Conservation (phyloP, 352 stramenopile genomes). For the Globisporangium solare region DNA sequence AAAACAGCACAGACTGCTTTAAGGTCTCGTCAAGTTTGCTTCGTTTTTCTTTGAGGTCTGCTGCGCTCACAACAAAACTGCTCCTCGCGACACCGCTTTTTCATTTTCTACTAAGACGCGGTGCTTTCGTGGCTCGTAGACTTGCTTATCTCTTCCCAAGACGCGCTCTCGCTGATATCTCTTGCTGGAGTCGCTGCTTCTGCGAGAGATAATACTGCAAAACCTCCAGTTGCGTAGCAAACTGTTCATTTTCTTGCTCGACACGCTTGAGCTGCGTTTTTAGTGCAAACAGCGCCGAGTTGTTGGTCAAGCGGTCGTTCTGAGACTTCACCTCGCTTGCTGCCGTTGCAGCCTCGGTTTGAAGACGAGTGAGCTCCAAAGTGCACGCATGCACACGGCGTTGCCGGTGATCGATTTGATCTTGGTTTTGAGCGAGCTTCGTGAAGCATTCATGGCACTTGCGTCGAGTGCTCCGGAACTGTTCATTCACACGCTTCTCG, state of each 20-base stretch:
- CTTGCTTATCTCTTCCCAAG: too few species aligned
- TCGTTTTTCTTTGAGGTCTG: too few species aligned
- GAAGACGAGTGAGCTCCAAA: slow-evolving; percentile 18
- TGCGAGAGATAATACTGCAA: slow-evolving; percentile 31
- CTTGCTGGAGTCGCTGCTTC: slow-evolving; percentile 18
- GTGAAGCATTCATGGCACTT: slow-evolving; percentile 25
- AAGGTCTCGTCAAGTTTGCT: too few species aligned
- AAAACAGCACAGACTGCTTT: too few species aligned
- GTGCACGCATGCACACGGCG: slow-evolving; percentile 13
- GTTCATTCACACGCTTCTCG: slow-evolving; percentile 37
- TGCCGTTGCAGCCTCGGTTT: slow-evolving; percentile 13
- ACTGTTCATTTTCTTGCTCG: slow-evolving; percentile 33
- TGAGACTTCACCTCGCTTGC: slow-evolving; percentile 16
- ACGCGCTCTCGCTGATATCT: not conserved
- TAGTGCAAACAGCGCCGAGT: slow-evolving; percentile 29
- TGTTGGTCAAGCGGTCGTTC: slow-evolving; percentile 30
- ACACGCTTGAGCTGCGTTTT: slow-evolving; percentile 41
- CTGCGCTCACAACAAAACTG: too few species aligned
- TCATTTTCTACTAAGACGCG: not conserved
- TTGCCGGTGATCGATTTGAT: slow-evolving; percentile 16
- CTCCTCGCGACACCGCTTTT: too few species aligned
- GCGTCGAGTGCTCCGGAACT: slow-evolving; percentile 18
- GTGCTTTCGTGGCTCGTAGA: too few species aligned
- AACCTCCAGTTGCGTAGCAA: slow-evolving; percentile 34
- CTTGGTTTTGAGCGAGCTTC: slow-evolving; percentile 12